Percentiles rank a stretch among this genome's conserved stretches.
phyloP scores from a whole-genome alignment of 805 yeast genomes.

The Brettanomyces naardenensis region DNA sequence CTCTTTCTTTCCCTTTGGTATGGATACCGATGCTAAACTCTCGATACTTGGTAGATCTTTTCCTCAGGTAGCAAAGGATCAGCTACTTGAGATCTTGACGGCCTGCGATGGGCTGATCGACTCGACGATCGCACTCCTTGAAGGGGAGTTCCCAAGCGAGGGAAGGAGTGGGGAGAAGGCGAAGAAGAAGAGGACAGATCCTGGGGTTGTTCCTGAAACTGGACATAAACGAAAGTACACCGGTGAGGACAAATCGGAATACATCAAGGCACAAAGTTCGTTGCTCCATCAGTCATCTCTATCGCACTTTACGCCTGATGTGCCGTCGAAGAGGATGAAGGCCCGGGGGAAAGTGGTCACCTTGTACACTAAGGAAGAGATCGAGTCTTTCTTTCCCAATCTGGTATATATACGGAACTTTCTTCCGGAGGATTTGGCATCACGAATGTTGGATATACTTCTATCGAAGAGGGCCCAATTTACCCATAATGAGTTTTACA shows the following conservation, averaged over 20 bases:
- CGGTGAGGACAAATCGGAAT: too few species aligned
- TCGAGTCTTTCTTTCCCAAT: conserved; percentile 42
- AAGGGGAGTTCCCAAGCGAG: conserved; percentile 23
- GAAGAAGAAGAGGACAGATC: background rate
- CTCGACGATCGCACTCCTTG: conserved; percentile 32
- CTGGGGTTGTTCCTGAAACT: background rate
- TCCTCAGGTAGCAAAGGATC: conserved; percentile 34
- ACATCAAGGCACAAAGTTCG: too few species aligned
- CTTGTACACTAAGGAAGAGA: conserved; percentile 43
- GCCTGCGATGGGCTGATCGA: conserved; percentile 47
- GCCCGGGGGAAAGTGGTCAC: conserved; percentile 7
- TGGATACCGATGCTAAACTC: conserved; percentile 2
- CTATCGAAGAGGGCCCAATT: conserved; percentile 33
- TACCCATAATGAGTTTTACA: conserved; percentile 39
- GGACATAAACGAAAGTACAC: background rate
- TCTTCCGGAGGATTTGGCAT: conserved; percentile 43
- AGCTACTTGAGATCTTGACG: conserved; percentile 42
- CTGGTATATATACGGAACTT: conserved; percentile 42
- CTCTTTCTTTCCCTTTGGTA: too few species aligned
- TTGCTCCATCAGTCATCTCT: too few species aligned
- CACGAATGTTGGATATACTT: conserved; percentile 34
- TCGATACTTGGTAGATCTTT: conserved; percentile 14
- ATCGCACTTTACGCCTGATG: background rate
- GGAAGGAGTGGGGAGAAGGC: background rate
- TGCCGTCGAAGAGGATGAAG: background rate